Base-by-base conservation (phyloP, 345 rosid species). In the Microthlaspi erraticum region DNA sequence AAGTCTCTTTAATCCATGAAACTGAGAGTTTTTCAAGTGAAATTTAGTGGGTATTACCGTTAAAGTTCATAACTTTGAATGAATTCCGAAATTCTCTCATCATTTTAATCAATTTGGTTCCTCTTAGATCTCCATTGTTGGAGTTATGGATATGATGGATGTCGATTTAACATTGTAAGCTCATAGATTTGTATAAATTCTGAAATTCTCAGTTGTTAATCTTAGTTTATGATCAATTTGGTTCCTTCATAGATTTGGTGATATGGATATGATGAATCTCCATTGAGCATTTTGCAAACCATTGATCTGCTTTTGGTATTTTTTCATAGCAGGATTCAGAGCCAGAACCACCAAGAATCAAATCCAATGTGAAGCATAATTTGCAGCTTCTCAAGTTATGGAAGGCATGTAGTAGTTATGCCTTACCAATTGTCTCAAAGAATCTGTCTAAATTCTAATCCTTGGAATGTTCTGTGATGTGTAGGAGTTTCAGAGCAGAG, bases 291-390 rank as follows among this genome's bases (percentile, higher is more conserved):
- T 34, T 29, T 60, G 45, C n/a, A 68, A 56, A 56, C 33, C 62
- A 57, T 59, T 78, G 48, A 68, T 62, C 34, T 54, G 34, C 57
- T 57, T 75, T 80, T 12, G 13, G 8, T 17, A 10, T 32, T 36
- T 14, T 56, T 33, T 43, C 14, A 16, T 72, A 13, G 17, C 78
- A 87, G 97, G 91, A 74, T 44, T 83, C 93, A n/a, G 87, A 85
- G 42, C 64, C 84, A 43, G 71, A 82, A 38, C 88, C 98, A 76
- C 90, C 82, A 2, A 84, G 98, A 81, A 93, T 93, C 66, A 93
- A 87, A 64, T 86, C 98, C 11, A 93, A 91, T 71, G 85, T 93
- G 70, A 93, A 91, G 86, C 94, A 91, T 83, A 93, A 84, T 76
- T 79, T 93, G 81, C 87, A 89, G 76, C 80, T 87, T 73, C 75